Percentiles rank a stretch among this genome's conserved stretches.
These are phyloP conservation scores for Candida glaebosa DNA, from an alignment of 805 yeast species.

Conservation along the genomic window DNA sequence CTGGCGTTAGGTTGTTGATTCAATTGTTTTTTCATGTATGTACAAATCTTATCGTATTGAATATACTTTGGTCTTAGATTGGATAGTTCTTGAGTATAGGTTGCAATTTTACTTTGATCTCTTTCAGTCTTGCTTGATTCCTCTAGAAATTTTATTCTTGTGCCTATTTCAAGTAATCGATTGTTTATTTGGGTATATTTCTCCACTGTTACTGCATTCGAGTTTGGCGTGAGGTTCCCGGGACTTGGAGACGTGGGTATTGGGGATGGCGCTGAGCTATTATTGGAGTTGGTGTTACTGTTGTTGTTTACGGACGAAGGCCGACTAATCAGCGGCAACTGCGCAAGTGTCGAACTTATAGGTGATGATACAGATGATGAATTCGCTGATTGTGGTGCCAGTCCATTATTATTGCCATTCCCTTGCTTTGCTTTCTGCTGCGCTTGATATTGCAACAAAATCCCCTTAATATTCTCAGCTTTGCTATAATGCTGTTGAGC, in stretches of 20 bases:
- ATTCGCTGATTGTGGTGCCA: constrained; percentile 1
- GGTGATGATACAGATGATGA: constrained; percentile 10
- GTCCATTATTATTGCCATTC: constrained; percentile 1
- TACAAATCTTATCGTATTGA: constrained; percentile 48
- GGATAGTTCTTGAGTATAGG: constrained; percentile 5
- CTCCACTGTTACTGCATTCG: constrained; percentile 31
- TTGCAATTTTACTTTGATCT: constrained; percentile 38
- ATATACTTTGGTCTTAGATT: constrained; percentile 41
- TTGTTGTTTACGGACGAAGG: background rate
- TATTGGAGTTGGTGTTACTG: background rate
- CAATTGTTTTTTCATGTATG: constrained; percentile 42
- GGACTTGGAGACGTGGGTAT: constrained; percentile 2
- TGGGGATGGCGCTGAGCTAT: background rate
- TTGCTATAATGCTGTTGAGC: constrained; percentile 62
- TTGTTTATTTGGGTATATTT: constrained; percentile 41
- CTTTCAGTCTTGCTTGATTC: constrained; percentile 38
- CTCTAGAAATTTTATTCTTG: constrained; percentile 38
- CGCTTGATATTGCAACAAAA: constrained; percentile 51
- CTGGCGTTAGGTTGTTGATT: constrained; percentile 21
- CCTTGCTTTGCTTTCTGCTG: constrained; percentile 32
- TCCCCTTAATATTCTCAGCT: constrained; percentile 59
- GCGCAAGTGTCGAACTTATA: background rate
- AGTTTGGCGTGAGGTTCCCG: constrained; percentile 10
- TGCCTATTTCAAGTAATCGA: constrained; percentile 45
- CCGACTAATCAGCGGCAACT: constrained; percentile 1